These are phyloP conservation scores for Emergomyces orientalis DNA, from an alignment of 2,329 filamentous ascomycete species.

Conservation along the genomic window DNA sequence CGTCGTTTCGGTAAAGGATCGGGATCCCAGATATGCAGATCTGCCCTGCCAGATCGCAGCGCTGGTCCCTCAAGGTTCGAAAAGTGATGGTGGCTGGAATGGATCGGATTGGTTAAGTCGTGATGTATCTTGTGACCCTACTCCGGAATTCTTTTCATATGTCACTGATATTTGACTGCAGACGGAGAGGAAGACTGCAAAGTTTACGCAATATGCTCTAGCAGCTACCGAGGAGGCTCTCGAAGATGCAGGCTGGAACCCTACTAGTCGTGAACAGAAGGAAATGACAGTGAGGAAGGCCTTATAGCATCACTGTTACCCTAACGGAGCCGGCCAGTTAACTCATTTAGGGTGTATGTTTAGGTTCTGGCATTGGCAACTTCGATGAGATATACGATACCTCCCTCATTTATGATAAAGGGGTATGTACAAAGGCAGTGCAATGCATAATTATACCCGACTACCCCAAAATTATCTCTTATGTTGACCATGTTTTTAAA, in stretches of 20 bases:
- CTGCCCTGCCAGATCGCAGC: conserved; percentile 81
- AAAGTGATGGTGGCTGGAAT: conserved; percentile 36
- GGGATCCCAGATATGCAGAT: conserved; percentile 55
- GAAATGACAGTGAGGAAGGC: conserved; percentile 54
- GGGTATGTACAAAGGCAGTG: conserved; percentile 44
- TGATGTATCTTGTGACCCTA: conserved; percentile 25
- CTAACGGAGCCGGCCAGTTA: neutral
- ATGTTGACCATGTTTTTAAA: conserved; percentile 3
- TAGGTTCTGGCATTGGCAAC: conserved; percentile 93
- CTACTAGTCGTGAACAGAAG: conserved; percentile 49
- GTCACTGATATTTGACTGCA: conserved; percentile 21
- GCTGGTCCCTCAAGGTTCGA: conserved; percentile 56
- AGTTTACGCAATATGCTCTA: conserved; percentile 83
- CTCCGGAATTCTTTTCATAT: conserved; percentile 48
- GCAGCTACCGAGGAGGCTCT: conserved; percentile 81
- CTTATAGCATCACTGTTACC: conserved; percentile 11
- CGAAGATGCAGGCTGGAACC: conserved; percentile 68
- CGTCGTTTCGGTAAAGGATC: conserved; percentile 60
- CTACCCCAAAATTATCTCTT: neutral
- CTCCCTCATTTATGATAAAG: conserved; percentile 62
- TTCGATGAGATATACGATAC: conserved; percentile 84
- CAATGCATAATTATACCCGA: neutral
- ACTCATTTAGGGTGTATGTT: conserved; percentile 62
- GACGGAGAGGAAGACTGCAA: conserved; percentile 73
- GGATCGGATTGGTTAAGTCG: conserved; percentile 37